A percentile compares a stretch with the other conserved stretches of the same genome.
Evolutionary conservation across 805 yeast species (phyloP).

Genomic region (Wickerhamiella occidentalis): DNA sequence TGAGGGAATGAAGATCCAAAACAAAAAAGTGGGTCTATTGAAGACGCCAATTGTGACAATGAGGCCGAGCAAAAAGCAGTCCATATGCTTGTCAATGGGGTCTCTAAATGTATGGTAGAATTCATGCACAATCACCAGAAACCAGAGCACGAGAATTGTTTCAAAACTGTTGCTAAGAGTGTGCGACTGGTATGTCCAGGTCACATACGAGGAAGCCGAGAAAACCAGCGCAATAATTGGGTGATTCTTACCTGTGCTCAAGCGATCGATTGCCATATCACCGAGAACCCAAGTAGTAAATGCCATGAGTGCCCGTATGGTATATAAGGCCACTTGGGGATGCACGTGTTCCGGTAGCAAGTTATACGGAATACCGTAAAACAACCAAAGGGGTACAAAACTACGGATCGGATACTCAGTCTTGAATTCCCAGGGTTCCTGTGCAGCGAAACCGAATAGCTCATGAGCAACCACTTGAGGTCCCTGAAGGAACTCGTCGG

Average conservation of each 20-base stretch:
- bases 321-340: constrained; percentile 42
- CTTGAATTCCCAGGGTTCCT: constrained; percentile 76
- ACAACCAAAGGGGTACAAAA: constrained; percentile 49
- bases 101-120: constrained; percentile 17
- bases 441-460: constrained; percentile 35
- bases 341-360: constrained; percentile 29
- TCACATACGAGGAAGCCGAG: constrained; percentile 49
- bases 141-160: constrained; percentile 36
- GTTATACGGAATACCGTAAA: constrained; percentile 55
- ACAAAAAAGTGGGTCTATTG: constrained; percentile 74
- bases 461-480: constrained; percentile 52
- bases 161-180: constrained; percentile 85
- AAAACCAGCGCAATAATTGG: constrained; percentile 31
- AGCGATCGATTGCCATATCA: constrained; percentile 35
- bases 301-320: constrained; percentile 40
- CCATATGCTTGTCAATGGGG: constrained; percentile 24
- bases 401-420: constrained; percentile 53
- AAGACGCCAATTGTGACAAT: constrained; percentile 57
- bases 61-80: constrained; percentile 37
- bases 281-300: constrained; percentile 29
- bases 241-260: constrained; percentile 38
- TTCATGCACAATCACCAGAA: constrained; percentile 39
- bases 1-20: constrained; percentile 58
- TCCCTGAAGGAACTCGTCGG: constrained; percentile 95
- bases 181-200: constrained; percentile 72